Evolutionary conservation across 495 filamentous ascomycete genomes (phyloP).

Genomic region (Paragyromitra xinjiangensis): DNA sequence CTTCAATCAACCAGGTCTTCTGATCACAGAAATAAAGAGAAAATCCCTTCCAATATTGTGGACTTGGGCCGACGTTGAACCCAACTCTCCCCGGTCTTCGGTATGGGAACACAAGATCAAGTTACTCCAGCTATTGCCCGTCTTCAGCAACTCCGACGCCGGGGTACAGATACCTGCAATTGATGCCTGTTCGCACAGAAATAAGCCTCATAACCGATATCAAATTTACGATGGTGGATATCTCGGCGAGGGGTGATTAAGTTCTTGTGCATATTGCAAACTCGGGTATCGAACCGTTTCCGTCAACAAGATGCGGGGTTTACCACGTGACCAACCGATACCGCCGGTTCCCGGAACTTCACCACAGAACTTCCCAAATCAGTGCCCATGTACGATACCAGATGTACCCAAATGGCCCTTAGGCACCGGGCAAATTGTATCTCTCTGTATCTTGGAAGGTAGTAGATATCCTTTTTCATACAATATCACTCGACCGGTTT

Average conservation of each 20-base stretch:
- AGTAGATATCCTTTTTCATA: neutral
- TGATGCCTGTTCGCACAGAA: neutral
- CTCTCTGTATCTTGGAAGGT: neutral
- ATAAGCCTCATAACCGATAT: neutral
- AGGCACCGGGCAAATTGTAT: too few relatives aligned
- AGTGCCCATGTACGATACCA: neutral
- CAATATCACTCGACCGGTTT: conserved; percentile 13
- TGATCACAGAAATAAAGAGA: neutral
- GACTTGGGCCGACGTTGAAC: conserved; percentile 7
- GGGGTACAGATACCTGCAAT: conserved; percentile 10
- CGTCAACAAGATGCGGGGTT: conserved; percentile 18
- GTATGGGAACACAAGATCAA: conserved; percentile 30
- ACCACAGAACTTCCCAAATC: neutral
- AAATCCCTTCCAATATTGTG: conserved; percentile 19
- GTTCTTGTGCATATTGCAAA: conserved; percentile 1
- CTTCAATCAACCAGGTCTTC: conserved; percentile 9
- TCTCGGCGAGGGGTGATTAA: neutral
- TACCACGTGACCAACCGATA: conserved; percentile 4
- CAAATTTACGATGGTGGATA: neutral
- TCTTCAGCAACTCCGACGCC: conserved; percentile 28
- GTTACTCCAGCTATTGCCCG: conserved; percentile 16
- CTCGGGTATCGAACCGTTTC: conserved; percentile 21
- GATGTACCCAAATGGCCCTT: too few relatives aligned
- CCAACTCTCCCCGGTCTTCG: conserved; percentile 1
- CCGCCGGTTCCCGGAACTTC: too few relatives aligned